These are phyloP conservation scores for Lagenidium giganteum DNA, from an alignment of 352 stramenopile species.

Conservation along the genomic window DNA sequence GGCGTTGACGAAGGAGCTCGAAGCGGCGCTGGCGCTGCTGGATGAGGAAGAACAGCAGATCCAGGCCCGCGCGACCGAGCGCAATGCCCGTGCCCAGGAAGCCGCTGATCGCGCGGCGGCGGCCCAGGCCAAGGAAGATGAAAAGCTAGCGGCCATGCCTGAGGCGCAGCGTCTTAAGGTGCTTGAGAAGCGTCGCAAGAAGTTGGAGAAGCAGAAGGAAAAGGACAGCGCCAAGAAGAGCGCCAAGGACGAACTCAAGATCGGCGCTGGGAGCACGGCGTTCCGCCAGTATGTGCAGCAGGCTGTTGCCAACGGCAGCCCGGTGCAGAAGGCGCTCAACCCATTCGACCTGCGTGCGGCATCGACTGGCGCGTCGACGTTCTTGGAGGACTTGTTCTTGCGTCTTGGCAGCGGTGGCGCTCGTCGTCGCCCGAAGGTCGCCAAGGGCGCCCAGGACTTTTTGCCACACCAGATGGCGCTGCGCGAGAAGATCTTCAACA, in stretches of 20 bases:
- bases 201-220: constrained; percentile 78
- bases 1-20: constrained; percentile 42
- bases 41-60: constrained; percentile 52
- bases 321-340: constrained; percentile 21
- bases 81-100: constrained; percentile 56
- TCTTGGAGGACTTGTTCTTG: constrained; percentile 64
- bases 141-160: constrained; percentile 72
- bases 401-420: constrained; percentile 61
- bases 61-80: constrained; percentile 45
- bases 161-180: constrained; percentile 56
- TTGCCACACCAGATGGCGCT: constrained; percentile 95
- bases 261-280: constrained; percentile 57
- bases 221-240: constrained; percentile 72
- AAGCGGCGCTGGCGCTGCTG: constrained; percentile 51
- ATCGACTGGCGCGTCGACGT: constrained; percentile 29
- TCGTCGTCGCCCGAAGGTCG: constrained; percentile 84
- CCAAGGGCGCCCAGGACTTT: constrained; percentile 95
- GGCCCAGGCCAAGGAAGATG: constrained; percentile 75
- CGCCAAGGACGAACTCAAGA: constrained; percentile 57
- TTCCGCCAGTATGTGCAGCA: constrained; percentile 58
- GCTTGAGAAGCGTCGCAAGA: constrained; percentile 35
- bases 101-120: constrained; percentile 64
- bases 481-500: constrained; percentile 95
- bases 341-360: constrained; percentile 60
- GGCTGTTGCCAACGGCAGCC: constrained; percentile 1